These are phyloP conservation scores for Diversispora epigaea DNA, from an alignment of 192 early-diverging fungal species.

Conservation along the genomic window DNA sequence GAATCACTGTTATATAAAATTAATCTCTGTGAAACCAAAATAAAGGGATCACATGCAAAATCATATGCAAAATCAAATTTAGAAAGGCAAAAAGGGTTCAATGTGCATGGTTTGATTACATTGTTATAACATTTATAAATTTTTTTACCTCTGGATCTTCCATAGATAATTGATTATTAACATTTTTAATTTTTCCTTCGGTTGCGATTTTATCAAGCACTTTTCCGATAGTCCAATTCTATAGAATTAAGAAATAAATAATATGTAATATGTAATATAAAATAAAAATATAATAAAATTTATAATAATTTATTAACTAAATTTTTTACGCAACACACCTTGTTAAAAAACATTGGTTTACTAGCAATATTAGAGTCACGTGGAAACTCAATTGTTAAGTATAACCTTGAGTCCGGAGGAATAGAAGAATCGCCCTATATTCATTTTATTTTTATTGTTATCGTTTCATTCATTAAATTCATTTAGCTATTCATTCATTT, in stretches of 20 bases:
- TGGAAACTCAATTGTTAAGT: conserved; percentile 34
- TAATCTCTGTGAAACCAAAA: no score
- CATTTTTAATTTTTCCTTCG: conserved; percentile 30
- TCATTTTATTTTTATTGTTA: background rate
- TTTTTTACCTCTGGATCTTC: conserved; percentile 32
- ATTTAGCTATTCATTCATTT: background rate
- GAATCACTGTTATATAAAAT: no score
- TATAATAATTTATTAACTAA: background rate
- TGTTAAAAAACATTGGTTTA: conserved; percentile 38
- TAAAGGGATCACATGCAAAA: no score
- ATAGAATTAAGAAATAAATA: background rate
- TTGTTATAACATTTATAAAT: no score
- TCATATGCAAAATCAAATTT: no score
- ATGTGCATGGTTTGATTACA: no score
- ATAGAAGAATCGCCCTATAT: conserved; percentile 30
- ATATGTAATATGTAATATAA: background rate
- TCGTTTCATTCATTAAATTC: background rate
- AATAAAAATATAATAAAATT: background rate
- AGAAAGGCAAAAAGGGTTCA: no score
- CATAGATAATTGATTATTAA: conserved; percentile 27
- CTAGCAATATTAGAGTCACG: background rate
- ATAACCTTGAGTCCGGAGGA: conserved; percentile 32
- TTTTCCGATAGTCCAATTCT: conserved; percentile 35
- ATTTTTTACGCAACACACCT: conserved; percentile 15
- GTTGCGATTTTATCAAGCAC: conserved; percentile 34